Conservation (phyloP, 768 basidiomycete genomes). For the Lactifluus subvellereus region DNA sequence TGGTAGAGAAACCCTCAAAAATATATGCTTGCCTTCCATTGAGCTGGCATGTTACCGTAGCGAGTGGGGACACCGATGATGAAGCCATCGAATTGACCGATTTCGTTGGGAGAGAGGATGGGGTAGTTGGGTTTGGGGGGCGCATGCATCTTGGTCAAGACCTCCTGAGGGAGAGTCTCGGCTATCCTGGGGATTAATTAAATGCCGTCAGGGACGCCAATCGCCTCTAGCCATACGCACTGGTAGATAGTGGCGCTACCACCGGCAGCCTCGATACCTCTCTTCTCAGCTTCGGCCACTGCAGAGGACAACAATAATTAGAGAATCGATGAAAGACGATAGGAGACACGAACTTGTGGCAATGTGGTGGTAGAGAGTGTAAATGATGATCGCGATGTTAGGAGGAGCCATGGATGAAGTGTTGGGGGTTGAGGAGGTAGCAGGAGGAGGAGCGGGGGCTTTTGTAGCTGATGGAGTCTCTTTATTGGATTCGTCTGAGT, state of each 20-base stretch:
- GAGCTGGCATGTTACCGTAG: conserved; percentile 74
- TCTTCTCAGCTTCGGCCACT: conserved; percentile 58
- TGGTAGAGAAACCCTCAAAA: neutral
- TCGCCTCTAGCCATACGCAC: conserved; percentile 28
- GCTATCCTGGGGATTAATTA: conserved; percentile 44
- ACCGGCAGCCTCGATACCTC: conserved; percentile 39
- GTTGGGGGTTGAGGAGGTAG: conserved; percentile 4
- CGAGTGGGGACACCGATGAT: conserved; percentile 75
- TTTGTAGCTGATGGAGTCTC: conserved; percentile 19
- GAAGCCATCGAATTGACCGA: conserved; percentile 63
- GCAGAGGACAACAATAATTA: conserved; percentile 17
- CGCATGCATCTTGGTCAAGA: conserved; percentile 65
- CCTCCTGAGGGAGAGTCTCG: conserved; percentile 70
- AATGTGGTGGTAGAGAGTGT: conserved; percentile 71
- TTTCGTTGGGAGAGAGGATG: conserved; percentile 47
- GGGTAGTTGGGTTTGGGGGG: conserved; percentile 70
- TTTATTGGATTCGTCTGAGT: conserved; percentile 29
- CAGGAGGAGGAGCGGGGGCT: conserved; percentile 15
- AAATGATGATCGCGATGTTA: conserved; percentile 62
- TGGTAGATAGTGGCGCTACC: conserved; percentile 43
- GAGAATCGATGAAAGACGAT: conserved; percentile 11
- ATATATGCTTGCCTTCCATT: conserved; percentile 55
- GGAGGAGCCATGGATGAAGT: conserved; percentile 35
- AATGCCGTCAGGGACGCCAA: neutral
- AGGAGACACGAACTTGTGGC: conserved; percentile 44